phyloP scores from a whole-genome alignment of 257 asterid genomes.

The Solanum sejunctum region DNA sequence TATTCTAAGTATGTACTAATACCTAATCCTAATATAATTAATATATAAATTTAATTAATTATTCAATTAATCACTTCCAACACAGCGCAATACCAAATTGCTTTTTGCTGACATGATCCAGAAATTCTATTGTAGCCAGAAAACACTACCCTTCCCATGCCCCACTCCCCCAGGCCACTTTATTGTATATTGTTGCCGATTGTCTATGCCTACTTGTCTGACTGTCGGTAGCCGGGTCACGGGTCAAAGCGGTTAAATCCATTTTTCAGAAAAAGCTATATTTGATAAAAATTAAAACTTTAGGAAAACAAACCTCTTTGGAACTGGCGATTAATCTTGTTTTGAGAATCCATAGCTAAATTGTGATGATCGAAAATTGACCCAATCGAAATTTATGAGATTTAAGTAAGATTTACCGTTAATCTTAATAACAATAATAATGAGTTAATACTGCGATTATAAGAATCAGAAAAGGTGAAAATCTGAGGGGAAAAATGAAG shows the following conservation, averaged over 20 bases:
- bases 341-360: slow-evolving; percentile 36
- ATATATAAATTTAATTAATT: too few species aligned
- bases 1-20: too few species aligned
- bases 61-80: too few species aligned
- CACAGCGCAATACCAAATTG: not conserved
- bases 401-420: slow-evolving; percentile 1
- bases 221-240: not conserved
- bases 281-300: not conserved
- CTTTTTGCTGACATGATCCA: not conserved
- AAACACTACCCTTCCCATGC: not conserved
- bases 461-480: slow-evolving; percentile 9
- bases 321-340: slow-evolving; percentile 49
- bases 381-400: not conserved
- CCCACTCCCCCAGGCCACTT: not conserved
- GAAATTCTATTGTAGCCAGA: not conserved
- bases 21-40: too few species aligned
- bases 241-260: not conserved
- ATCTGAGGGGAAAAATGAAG: slow-evolving; percentile 4
- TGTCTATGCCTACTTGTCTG: not conserved
- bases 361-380: slow-evolving; percentile 4
- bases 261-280: not conserved
- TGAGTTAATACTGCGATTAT: not conserved
- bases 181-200: not conserved
- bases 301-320: slow-evolving; percentile 28
- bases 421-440: slow-evolving; percentile 1